phyloP scores from a whole-genome alignment of 1,284 basidiomycete species.

The Xerocomus minutiporus region DNA sequence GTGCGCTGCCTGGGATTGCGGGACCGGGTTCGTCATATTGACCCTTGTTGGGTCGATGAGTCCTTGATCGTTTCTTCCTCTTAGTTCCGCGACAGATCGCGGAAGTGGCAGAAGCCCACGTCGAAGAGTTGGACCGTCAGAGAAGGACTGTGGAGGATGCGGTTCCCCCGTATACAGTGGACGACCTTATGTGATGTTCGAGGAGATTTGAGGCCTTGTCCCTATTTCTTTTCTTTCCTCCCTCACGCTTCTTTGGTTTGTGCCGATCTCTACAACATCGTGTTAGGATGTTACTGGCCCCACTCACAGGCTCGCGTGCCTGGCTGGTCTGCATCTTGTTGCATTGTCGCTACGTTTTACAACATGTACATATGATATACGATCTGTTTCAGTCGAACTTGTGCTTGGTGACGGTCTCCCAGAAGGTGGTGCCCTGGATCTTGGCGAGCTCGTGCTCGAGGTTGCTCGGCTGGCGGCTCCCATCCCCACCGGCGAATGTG shows the following conservation, averaged over 20 bases:
- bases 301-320: background rate
- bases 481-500: slow-evolving; percentile 44
- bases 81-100: slow-evolving; percentile 14
- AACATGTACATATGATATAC: background rate
- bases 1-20: slow-evolving; percentile 11
- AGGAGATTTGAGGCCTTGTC: background rate
- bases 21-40: slow-evolving; percentile 7
- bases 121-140: slow-evolving; percentile 11
- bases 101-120: slow-evolving; percentile 13
- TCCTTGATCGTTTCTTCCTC: background rate
- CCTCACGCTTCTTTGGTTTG: background rate
- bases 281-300: background rate
- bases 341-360: background rate
- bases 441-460: slow-evolving; percentile 46
- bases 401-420: slow-evolving; percentile 17
- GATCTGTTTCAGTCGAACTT: slow-evolving; percentile 1
- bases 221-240: background rate
- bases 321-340: background rate
- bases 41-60: background rate
- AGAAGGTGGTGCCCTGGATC: slow-evolving; percentile 42
- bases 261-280: background rate
- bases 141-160: slow-evolving; percentile 2
- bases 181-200: slow-evolving; percentile 15
- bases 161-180: slow-evolving; percentile 9
- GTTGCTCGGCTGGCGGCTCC: slow-evolving; percentile 41